These are phyloP conservation scores for Heliamphora pulchella DNA, from an alignment of 179 eudicot species.

Conservation along the genomic window DNA sequence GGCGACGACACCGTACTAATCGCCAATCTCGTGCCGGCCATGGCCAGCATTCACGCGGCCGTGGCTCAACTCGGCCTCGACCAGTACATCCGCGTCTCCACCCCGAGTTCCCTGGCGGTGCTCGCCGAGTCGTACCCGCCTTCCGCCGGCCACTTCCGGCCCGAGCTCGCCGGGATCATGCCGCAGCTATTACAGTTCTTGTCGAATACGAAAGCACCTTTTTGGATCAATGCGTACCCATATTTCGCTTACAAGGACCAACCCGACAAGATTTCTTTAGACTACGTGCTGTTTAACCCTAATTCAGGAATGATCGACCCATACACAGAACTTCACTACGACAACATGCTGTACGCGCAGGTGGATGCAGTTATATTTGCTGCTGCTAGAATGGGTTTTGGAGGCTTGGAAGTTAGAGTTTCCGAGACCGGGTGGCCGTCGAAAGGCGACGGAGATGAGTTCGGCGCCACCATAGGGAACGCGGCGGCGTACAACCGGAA, in stretches of 20 bases:
- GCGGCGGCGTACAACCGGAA: conserved; percentile 71
- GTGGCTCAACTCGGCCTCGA: conserved; percentile 42
- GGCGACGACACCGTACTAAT: conserved; percentile 49
- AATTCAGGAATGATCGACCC: conserved; percentile 68
- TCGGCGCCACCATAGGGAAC: conserved; percentile 49
- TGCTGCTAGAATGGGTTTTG: conserved; percentile 45
- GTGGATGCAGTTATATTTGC: conserved; percentile 72
- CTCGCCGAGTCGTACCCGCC: conserved; percentile 63
- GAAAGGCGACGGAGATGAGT: conserved; percentile 53
- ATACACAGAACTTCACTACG: conserved; percentile 51
- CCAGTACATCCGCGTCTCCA: conserved; percentile 49
- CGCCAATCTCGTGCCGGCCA: conserved; percentile 57
- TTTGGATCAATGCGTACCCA: conserved; percentile 92
- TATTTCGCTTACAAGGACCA: conserved; percentile 79
- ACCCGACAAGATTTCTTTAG: conserved; percentile 41
- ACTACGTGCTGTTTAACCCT: conserved; percentile 60
- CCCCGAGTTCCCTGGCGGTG: conserved; percentile 64
- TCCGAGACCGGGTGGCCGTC: conserved; percentile 97
- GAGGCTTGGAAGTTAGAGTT: conserved; percentile 59
- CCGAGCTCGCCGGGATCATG: conserved; percentile 47
- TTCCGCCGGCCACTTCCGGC: conserved; percentile 48
- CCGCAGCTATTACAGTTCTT: conserved; percentile 46
- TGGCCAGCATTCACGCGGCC: conserved; percentile 55
- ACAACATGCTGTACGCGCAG: conserved; percentile 87
- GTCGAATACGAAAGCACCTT: conserved; percentile 46